phyloP scores from a whole-genome alignment of 768 basidiomycete genomes.

The Amanita pseudoporphyria region DNA sequence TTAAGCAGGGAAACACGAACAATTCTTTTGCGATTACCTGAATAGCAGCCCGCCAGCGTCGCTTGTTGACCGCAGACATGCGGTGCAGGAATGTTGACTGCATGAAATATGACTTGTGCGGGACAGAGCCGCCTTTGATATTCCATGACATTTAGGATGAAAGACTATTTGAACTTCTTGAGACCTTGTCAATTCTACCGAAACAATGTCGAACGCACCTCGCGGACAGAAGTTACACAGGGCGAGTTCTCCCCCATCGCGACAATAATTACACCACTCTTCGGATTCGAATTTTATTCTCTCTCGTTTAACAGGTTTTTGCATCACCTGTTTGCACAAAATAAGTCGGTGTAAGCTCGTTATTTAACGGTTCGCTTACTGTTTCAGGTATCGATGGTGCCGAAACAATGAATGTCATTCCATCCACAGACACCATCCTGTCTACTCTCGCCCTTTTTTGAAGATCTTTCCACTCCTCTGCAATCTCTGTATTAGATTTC shows the following conservation, averaged over 20 bases:
- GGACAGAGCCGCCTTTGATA: slow-evolving; percentile 16
- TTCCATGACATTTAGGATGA: slow-evolving; percentile 39
- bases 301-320: slow-evolving; percentile 18
- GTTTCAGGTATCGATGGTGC: slow-evolving; percentile 10
- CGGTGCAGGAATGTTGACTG: slow-evolving; percentile 39
- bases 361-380: background rate
- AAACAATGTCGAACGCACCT: slow-evolving; percentile 25
- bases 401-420: slow-evolving; percentile 20
- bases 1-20: background rate
- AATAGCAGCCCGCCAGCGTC: slow-evolving; percentile 52
- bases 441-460: slow-evolving; percentile 34
- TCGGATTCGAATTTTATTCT: slow-evolving; percentile 36
- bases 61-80: slow-evolving; percentile 32
- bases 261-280: slow-evolving; percentile 50
- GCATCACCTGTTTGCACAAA: slow-evolving; percentile 2
- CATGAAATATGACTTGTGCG: slow-evolving; percentile 19
- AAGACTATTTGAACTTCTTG: slow-evolving; percentile 30
- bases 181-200: background rate
- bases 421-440: slow-evolving; percentile 25
- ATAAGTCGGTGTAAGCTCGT: background rate
- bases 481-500: slow-evolving; percentile 32
- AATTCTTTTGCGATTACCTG: slow-evolving; percentile 24
- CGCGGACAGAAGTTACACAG: slow-evolving; percentile 43
- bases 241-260: slow-evolving; percentile 47
- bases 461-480: slow-evolving; percentile 34